phyloP scores from a whole-genome alignment of 805 yeast species.

The Starmerella powellii region DNA sequence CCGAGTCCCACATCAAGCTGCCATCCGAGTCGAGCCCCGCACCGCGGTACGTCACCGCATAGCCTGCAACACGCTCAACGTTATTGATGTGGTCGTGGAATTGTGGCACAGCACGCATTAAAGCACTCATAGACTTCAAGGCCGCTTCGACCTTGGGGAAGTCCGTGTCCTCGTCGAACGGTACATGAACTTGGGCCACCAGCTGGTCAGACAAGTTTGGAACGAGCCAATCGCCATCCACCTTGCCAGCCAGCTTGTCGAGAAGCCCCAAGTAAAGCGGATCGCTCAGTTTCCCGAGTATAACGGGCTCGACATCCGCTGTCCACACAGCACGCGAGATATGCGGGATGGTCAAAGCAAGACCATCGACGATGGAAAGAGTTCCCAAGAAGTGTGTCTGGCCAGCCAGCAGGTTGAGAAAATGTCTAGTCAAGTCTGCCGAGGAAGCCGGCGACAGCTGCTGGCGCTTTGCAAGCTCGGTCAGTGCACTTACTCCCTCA shows the following conservation, averaged over 20 bases:
- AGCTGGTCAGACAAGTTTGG: slow-evolving; percentile 23
- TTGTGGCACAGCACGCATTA: neutral
- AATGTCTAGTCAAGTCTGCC: neutral
- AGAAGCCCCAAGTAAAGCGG: neutral
- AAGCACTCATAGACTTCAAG: slow-evolving; percentile 31
- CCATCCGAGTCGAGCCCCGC: too few relatives aligned
- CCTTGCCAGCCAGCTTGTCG: neutral
- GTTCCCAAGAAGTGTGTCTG: neutral
- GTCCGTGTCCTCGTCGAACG: slow-evolving; percentile 17
- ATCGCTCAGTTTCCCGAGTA: neutral
- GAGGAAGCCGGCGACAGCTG: neutral
- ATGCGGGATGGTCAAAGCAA: slow-evolving; percentile 22
- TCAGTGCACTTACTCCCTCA: slow-evolving; percentile 8
- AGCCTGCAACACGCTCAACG: neutral
- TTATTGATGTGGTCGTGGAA: neutral
- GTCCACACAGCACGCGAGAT: slow-evolving; percentile 15
- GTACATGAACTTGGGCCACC: neutral
- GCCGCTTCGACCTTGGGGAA: slow-evolving; percentile 43
- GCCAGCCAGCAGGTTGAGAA: neutral
- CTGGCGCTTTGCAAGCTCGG: neutral
- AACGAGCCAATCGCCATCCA: slow-evolving; percentile 15
- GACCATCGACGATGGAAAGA: neutral
- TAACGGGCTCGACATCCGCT: slow-evolving; percentile 15
- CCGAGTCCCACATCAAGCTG: too few relatives aligned
- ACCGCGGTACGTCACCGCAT: neutral